Evolutionary conservation across 1,139 yeast species (phyloP), one percentile per base, ranked within the genome.

Genomic region (Debaryomyces coudertii): DNA sequence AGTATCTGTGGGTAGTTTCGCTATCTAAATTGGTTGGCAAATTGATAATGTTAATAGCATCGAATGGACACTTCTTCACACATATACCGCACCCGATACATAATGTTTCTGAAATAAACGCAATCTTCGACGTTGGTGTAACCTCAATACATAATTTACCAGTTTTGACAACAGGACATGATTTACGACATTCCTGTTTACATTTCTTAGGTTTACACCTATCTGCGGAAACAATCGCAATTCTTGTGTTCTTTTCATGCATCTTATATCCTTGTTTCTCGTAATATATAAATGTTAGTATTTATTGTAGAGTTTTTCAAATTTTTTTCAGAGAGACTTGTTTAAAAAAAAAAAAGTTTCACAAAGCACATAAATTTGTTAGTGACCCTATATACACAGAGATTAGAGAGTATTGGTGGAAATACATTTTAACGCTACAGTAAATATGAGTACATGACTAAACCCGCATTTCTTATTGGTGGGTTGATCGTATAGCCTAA

Each of bases 21-120:
- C 78, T 75, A 44, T 92, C 98, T 67, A 93, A 79, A 67, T 93
- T 90, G 34, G 99, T 93, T 53, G 99, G 99, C 67, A 93, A 78
- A 64, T 93, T 93, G 74, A 93, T 93, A 66, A 93, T 92, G 63
- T 82, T 87, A 60, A 93, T 92, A 55, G 99, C 99, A 61, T 92
- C 96, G 64, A 93, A 93, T 24, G 99, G 99, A 73, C 99, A 93
- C 68, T 90, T 93, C 70, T 93, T 93, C 43, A 90, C 96, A 79
- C 99, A 93, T 61, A 93, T 93, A 90, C 99, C 99, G 77, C 99
- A 93, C 66, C 99, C 99, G 62, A 93, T 93, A 80, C 99, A 93
- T 65, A 93, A 77, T 36, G 77, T 88, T 68, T 93, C 99, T n/a
- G 97, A 89, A 52, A 93, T 89, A 66, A 92, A 93, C 20, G 98